Conservation (phyloP, 148 eudicot genomes). For the Bassia scoparia region DNA sequence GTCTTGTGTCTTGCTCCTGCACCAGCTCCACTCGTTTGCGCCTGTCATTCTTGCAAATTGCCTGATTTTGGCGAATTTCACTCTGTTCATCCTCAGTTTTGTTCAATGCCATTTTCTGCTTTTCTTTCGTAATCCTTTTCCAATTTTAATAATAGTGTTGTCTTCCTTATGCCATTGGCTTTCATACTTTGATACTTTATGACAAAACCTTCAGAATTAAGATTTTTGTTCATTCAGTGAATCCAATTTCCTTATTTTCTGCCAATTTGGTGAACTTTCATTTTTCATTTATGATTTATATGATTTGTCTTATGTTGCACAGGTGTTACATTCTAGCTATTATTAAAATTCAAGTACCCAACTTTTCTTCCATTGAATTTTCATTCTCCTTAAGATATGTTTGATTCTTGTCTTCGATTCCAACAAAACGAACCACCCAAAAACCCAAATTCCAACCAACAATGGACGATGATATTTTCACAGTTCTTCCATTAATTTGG, state of each 20-base stretch:
- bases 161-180: no score
- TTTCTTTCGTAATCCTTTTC: no score
- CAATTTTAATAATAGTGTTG: no score
- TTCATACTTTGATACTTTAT: no score
- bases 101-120: no score
- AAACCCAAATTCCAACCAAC: background rate
- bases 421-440: background rate
- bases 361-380: background rate
- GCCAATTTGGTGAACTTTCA: background rate
- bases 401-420: constrained; percentile 7
- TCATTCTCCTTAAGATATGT: constrained; percentile 13
- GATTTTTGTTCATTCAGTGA: no score
- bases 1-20: no score
- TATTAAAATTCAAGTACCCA: constrained; percentile 10
- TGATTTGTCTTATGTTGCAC: background rate
- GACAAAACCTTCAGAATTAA: no score
- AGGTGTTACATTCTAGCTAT: background rate
- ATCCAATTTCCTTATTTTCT: background rate
- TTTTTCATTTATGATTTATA: background rate
- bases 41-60: no score
- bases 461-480: constrained; percentile 38
- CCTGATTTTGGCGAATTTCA: no score
- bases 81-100: no score
- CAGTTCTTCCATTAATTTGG: constrained; percentile 46
- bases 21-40: no score